Conservation (phyloP, 2,329 filamentous ascomycete species). For the Eutypella sp. region DNA sequence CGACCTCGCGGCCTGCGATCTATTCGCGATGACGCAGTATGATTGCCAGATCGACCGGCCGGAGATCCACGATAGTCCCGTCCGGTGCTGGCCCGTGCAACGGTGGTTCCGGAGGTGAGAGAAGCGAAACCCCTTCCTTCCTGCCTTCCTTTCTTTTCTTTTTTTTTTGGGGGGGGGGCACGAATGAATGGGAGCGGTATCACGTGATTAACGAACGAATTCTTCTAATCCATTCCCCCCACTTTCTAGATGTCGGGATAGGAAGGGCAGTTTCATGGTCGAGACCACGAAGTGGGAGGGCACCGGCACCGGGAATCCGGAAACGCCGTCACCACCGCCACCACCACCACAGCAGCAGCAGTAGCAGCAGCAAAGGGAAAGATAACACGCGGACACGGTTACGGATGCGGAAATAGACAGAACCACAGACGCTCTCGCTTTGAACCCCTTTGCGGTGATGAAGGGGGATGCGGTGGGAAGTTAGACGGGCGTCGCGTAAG, state of each 20-base stretch:
- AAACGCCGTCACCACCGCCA: slow-evolving; percentile 5
- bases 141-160: slow-evolving; percentile 1
- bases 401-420: too few species aligned
- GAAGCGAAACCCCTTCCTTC: slow-evolving; percentile 2
- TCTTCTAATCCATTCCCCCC: slow-evolving; percentile 1
- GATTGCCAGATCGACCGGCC: slow-evolving; percentile 51
- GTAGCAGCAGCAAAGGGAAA: not conserved
- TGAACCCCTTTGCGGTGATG: too few species aligned
- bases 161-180: slow-evolving; percentile 4
- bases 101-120: slow-evolving; percentile 57
- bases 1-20: slow-evolving; percentile 50
- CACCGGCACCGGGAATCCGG: too few species aligned
- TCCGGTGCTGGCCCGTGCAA: slow-evolving; percentile 53
- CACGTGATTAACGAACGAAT: too few species aligned
- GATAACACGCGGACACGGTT: too few species aligned
- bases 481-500: too few species aligned
- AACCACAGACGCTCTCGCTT: too few species aligned
- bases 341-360: not conserved
- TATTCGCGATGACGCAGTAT: slow-evolving; percentile 57
- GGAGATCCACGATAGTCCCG: slow-evolving; percentile 38
- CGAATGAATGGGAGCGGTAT: not conserved
- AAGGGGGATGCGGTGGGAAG: too few species aligned
- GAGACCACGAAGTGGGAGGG: slow-evolving; percentile 62
- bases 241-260: slow-evolving; percentile 51
- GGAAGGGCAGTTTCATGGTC: slow-evolving; percentile 51